Evolutionary conservation across 202 grass and related monocot genomes (phyloP).

Genomic region (Schoenoplectus triqueter): DNA sequence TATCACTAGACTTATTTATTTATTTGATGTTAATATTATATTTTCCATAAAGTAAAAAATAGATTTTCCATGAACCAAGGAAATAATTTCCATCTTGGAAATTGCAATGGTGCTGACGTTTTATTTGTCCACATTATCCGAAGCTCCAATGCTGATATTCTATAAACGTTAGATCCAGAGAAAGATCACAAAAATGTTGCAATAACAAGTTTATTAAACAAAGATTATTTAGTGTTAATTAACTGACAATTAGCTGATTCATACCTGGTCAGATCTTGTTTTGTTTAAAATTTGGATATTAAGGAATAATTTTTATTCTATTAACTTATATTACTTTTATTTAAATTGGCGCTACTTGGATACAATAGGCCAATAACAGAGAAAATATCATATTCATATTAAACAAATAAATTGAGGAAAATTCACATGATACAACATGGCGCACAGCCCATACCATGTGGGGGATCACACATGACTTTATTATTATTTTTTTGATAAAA

Average conservation of each 20-base stretch:
- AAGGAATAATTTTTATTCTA: background rate
- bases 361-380: background rate
- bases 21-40: slow-evolving; percentile 4
- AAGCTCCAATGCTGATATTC: background rate
- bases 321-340: background rate
- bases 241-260: background rate
- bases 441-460: background rate
- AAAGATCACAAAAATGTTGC: background rate
- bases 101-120: slow-evolving; percentile 15
- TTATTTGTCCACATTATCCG: background rate
- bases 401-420: background rate
- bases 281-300: background rate
- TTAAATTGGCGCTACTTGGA: background rate
- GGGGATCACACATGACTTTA: no score
- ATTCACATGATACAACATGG: slow-evolving; percentile 7
- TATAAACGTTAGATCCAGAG: background rate
- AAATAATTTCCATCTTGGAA: slow-evolving; percentile 14
- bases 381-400: background rate
- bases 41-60: no score
- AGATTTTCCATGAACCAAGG: slow-evolving; percentile 2
- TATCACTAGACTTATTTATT: background rate
- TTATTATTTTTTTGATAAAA: no score
- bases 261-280: slow-evolving; percentile 22
- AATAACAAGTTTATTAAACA: background rate
- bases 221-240: background rate